A percentile compares a stretch with the other conserved stretches of the same genome.
Evolutionary conservation across 2,329 filamentous ascomycete genomes (phyloP).

Genomic region (Sphaerulina musiva): DNA sequence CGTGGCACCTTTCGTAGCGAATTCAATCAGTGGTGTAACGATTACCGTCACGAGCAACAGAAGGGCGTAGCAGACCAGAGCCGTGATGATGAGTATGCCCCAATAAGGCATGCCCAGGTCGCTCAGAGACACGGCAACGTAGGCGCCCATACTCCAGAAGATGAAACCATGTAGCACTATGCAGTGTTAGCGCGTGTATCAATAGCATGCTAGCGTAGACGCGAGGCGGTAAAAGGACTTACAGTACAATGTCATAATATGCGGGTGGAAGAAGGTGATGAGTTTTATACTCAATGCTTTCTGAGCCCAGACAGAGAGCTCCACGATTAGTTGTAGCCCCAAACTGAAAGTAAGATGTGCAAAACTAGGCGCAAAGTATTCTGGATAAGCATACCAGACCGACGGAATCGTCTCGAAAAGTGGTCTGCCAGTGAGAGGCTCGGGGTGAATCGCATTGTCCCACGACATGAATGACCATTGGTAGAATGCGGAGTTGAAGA

Average conservation of each 20-base stretch:
- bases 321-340: constrained; percentile 33
- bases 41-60: constrained; percentile 18
- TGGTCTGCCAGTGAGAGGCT: constrained; percentile 38
- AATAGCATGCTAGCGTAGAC: too few species aligned
- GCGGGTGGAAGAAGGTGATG: constrained; percentile 42
- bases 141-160: constrained; percentile 41
- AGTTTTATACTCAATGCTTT: constrained; percentile 37
- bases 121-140: constrained; percentile 34
- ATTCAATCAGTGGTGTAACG: constrained; percentile 21
- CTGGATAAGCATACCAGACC: constrained; percentile 42
- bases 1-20: constrained; percentile 19
- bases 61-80: constrained; percentile 33
- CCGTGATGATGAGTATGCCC: constrained; percentile 33
- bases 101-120: constrained; percentile 31
- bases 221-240: constrained; percentile 11
- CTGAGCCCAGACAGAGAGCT: constrained; percentile 37
- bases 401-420: constrained; percentile 39
- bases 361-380: constrained; percentile 41
- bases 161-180: constrained; percentile 42
- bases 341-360: constrained; percentile 40
- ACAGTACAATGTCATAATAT: constrained; percentile 46
- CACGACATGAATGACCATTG: constrained; percentile 36
- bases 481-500: constrained; percentile 34
- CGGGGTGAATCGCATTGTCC: constrained; percentile 43
- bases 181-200: neutral